These are phyloP conservation scores for Omphalea diandra DNA, from an alignment of 441 rosid genomes.

Conservation along the genomic window DNA sequence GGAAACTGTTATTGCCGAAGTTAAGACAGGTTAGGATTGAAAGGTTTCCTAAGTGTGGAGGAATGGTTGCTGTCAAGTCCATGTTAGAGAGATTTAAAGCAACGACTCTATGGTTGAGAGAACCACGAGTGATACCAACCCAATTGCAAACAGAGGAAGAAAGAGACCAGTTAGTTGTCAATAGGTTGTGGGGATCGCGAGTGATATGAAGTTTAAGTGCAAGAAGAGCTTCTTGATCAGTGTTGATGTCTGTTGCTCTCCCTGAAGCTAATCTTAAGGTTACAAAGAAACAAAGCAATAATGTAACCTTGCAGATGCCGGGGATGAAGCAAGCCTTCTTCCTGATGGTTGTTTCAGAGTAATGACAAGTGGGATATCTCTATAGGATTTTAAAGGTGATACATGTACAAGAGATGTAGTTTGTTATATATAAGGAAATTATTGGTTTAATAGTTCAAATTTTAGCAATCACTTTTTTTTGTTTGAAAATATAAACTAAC, in stretches of 20 bases:
- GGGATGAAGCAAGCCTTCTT: too few species aligned
- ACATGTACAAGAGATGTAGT: too few species aligned
- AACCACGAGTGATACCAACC: constrained; percentile 4
- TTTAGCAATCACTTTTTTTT: too few species aligned
- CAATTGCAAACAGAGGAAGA: constrained; percentile 8
- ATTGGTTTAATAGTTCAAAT: too few species aligned
- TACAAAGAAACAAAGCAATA: neutral
- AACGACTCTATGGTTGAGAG: constrained; percentile 6
- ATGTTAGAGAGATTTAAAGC: neutral
- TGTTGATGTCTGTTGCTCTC: neutral
- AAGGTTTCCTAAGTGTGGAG: constrained; percentile 11
- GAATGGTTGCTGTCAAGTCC: constrained; percentile 6
- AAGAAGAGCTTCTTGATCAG: too few species aligned
- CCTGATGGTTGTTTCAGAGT: too few species aligned
- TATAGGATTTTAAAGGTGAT: too few species aligned
- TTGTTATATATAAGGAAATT: too few species aligned
- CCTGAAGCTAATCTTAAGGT: too few species aligned
- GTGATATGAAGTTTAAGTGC: constrained; percentile 24
- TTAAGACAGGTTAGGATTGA: neutral
- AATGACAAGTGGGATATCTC: too few species aligned
- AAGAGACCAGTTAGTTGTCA: constrained; percentile 21
- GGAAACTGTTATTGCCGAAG: constrained; percentile 19
- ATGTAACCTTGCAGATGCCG: too few species aligned
- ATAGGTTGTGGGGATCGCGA: constrained; percentile 12
- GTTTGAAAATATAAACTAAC: too few species aligned